Percentiles rank a stretch among this genome's conserved stretches.
phyloP scores from a whole-genome alignment of 495 filamentous ascomycete genomes.

The Choiromyces venosus region DNA sequence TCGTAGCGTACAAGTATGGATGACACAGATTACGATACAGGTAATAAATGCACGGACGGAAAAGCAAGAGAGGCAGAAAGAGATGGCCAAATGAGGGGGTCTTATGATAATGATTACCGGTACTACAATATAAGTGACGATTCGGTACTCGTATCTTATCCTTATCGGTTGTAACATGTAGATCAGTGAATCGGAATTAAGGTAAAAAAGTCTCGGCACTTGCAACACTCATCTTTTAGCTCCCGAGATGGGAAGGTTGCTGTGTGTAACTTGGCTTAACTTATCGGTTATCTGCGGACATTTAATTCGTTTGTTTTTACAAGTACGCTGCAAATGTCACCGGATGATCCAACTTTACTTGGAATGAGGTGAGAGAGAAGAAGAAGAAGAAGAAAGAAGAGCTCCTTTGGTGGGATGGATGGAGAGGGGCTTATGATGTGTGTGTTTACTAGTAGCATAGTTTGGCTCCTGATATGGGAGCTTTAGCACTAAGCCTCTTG shows the following conservation, averaged over 20 bases:
- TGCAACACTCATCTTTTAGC: neutral
- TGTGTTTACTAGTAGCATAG: neutral
- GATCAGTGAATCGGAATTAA: neutral
- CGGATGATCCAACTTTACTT: neutral
- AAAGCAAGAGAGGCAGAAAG: neutral
- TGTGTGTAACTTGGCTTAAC: neutral
- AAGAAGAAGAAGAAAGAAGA: neutral
- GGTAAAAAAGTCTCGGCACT: neutral
- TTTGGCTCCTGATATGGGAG: neutral
- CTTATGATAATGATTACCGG: neutral
- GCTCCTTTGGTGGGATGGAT: neutral
- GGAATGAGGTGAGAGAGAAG: neutral
- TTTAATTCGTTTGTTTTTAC: neutral
- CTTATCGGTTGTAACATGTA: constrained; percentile 2
- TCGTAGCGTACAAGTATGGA: no score
- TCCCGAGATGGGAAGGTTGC: neutral
- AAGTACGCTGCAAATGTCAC: neutral
- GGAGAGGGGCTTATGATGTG: neutral
- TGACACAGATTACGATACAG: no score
- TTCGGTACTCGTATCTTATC: neutral
- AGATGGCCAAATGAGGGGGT: neutral
- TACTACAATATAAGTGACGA: neutral
- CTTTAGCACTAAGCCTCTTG: neutral
- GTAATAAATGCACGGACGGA: neutral
- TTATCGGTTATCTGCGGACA: neutral